Conservation (phyloP, 192 early-diverging fungal genomes). For the Physocladia obscura region DNA sequence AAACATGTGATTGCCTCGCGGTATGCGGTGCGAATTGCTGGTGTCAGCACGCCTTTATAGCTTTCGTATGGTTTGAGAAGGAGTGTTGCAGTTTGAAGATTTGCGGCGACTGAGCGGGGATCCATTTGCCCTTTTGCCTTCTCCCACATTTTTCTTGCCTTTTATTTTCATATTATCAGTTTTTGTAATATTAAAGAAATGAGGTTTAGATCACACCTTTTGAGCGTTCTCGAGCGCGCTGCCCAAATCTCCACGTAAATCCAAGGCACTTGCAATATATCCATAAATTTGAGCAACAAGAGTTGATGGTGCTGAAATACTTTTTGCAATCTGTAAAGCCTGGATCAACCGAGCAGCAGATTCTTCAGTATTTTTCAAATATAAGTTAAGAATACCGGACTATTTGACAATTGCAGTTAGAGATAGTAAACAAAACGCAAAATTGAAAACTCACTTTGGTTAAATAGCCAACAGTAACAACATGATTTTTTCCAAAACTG, state of each 20-base stretch:
- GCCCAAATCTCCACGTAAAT: slow-evolving; percentile 43
- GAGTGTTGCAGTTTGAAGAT: slow-evolving; percentile 44
- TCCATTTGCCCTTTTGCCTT: slow-evolving; percentile 41
- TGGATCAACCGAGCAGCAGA: slow-evolving; percentile 41
- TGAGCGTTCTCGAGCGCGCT: slow-evolving; percentile 43
- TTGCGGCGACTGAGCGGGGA: slow-evolving; percentile 45
- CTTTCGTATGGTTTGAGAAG: slow-evolving; percentile 42
- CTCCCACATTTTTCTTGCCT: slow-evolving; percentile 41
- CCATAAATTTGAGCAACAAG: slow-evolving; percentile 45
- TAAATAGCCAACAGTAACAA: slow-evolving; percentile 49
- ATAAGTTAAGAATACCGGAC: slow-evolving; percentile 25
- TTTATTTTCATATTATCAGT: too few species aligned
- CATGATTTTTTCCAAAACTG: slow-evolving; percentile 46
- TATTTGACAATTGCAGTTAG: not conserved
- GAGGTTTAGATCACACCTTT: slow-evolving; percentile 13
- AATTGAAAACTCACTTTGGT: slow-evolving; percentile 31
- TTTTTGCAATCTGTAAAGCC: slow-evolving; percentile 40
- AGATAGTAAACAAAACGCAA: not conserved
- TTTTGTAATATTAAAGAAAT: too few species aligned
- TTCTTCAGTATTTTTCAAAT: slow-evolving; percentile 28
- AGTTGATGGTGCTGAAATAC: slow-evolving; percentile 15
- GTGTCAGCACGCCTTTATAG: slow-evolving; percentile 44
- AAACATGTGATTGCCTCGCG: slow-evolving; percentile 50
- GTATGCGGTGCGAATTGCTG: slow-evolving; percentile 40
- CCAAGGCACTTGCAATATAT: slow-evolving; percentile 42